Evolutionary conservation across 148 eudicot genomes (phyloP), one percentile per base, ranked within the genome.

Genomic region (Nyssa sinensis): DNA sequence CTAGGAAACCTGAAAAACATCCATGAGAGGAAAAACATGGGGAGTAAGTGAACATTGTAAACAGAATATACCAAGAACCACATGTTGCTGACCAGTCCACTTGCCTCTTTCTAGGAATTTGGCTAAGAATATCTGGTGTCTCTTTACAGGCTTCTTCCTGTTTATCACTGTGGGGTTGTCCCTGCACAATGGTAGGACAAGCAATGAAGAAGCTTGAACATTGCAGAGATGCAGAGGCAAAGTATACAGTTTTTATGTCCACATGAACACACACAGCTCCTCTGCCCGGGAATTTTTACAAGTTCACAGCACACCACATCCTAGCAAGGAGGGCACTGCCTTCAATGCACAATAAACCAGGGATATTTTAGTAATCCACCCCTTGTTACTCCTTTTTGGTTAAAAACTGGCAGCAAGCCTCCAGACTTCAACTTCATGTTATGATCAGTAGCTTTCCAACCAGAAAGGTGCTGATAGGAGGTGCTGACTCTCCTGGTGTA

Each of bases 81-180:
- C 14, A n/a, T n/a, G n/a, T n/a, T n/a, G n/a, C n/a, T n/a, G n/a
- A n/a, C n/a, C n/a, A n/a, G n/a, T n/a, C n/a, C n/a, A n/a, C 83
- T 77, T 79, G 78, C 86, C 89, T 81, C 70, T 69, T 88, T 79
- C 75, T 78, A 27, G 76, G 65, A 79, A 78, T 74, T 71, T 80
- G 72, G 31, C 78, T 47, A 10, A 17, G 75, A 62, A 64, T 39
- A 62, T 78, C 61, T 14, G 79, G 60, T 33, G 69, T 73, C 64
- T 77, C 78, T 37, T 74, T 69, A 32, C 25, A 28, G 47, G 68
- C 51, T 73, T 73, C 80, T 37, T 69, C 77, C 34, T 58, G 62
- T 77, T 73, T 77, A 47, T 73, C 86, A 73, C 29, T 73, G 65
- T 60, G 72, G 37, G 72, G 72, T 62, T 69, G 73, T 57, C 58